A percentile compares a stretch with the other conserved stretches of the same genome.
phyloP scores from a whole-genome alignment of 176 grass and related monocot genomes.

The Saccharum officinarum region DNA sequence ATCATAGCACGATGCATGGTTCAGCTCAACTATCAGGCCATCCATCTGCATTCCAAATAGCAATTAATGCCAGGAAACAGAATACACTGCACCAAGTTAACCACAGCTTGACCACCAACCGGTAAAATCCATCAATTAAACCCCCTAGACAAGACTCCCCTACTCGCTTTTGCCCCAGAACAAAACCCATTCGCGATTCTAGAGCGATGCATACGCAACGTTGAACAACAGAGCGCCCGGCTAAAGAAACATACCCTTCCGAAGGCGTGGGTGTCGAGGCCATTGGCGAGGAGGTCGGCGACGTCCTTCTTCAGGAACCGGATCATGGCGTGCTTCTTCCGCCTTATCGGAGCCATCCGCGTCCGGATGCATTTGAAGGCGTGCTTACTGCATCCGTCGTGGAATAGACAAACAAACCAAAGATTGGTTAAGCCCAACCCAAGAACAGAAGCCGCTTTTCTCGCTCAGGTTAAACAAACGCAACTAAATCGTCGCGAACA shows the following conservation, averaged over 20 bases:
- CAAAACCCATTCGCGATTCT: background rate
- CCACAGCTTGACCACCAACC: background rate
- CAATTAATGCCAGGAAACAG: background rate
- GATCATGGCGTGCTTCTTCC: conserved; percentile 83
- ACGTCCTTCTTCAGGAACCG: conserved; percentile 91
- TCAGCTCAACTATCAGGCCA: conserved; percentile 67
- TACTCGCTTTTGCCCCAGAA: background rate
- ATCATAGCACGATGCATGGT: conserved; percentile 69
- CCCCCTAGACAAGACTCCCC: background rate
- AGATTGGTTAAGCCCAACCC: background rate
- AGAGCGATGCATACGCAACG: background rate
- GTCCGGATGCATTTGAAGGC: conserved; percentile 73
- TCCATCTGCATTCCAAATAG: conserved; percentile 57
- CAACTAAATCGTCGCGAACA: background rate
- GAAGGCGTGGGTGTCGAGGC: conserved; percentile 70
- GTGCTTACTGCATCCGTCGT: conserved; percentile 52
- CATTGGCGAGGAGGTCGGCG: conserved; percentile 78
- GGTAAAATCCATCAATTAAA: background rate
- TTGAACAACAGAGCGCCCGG: background rate
- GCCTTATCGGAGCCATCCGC: conserved; percentile 62
- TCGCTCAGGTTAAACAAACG: background rate
- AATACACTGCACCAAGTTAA: conserved; percentile 1
- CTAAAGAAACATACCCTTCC: conserved; percentile 48
- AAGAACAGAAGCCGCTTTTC: background rate
- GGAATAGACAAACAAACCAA: conserved; percentile 29